A percentile compares a stretch with the other conserved stretches of the same genome.
Conservation (phyloP, 2,329 filamentous ascomycete genomes). For the Pseudocercospora ulei region DNA sequence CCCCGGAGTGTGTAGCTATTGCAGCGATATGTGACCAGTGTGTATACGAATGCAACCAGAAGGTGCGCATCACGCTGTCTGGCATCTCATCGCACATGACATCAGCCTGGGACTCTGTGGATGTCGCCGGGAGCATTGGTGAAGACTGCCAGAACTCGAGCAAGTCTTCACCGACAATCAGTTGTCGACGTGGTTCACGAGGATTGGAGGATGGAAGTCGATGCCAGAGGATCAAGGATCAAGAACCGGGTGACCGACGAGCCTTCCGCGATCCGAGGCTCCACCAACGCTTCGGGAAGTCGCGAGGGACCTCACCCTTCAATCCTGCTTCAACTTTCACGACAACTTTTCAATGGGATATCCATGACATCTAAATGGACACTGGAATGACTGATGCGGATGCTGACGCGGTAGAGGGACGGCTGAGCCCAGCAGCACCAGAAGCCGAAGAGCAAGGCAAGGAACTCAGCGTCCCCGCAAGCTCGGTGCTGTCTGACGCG, state of each 20-base stretch:
- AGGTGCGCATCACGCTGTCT: background rate
- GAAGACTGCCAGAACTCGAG: no score
- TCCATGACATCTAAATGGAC: conserved; percentile 1
- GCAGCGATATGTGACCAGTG: conserved; percentile 4
- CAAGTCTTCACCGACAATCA: no score
- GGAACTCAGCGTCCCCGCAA: conserved; percentile 7
- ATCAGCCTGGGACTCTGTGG: no score
- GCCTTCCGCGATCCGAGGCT: conserved; percentile 1
- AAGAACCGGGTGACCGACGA: background rate
- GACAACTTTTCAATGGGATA: conserved; percentile 1
- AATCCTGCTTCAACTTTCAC: conserved; percentile 3
- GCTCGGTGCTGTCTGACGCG: conserved; percentile 16
- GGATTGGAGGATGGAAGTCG: no score
- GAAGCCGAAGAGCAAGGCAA: conserved; percentile 2
- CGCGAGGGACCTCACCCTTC: conserved; percentile 4
- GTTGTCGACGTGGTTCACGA: no score
- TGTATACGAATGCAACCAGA: conserved; percentile 1
- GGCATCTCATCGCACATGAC: conserved; percentile 2
- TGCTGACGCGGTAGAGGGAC: background rate
- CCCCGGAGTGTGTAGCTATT: conserved; percentile 2
- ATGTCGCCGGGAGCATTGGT: no score
- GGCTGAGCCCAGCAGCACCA: background rate
- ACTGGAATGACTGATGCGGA: conserved; percentile 2
- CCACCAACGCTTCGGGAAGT: background rate
- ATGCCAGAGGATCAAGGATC: no score